Evolutionary conservation across 352 stramenopile species (phyloP), one percentile per base, ranked within the genome.

Genomic region (Pythium apleroticum): DNA sequence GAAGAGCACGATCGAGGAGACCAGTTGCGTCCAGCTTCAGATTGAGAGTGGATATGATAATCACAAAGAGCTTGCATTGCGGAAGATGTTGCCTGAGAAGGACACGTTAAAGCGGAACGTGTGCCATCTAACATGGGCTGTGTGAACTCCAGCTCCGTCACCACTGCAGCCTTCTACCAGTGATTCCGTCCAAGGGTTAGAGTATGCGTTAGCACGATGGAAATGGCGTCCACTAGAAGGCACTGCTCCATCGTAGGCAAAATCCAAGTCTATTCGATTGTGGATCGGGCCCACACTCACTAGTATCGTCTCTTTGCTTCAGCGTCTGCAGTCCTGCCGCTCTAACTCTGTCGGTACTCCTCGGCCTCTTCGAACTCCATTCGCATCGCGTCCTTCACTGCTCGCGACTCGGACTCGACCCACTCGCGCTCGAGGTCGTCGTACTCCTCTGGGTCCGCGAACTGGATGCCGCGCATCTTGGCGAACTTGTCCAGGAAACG

Each of bases 301-400:
- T 49, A 49, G 41, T 49, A 49, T 49, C 19, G 19, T 49, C 41
- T 49, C n/a, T 49, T 49, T 49, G 41, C 41, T 49, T 49, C 1
- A 19, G 41, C 25, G 41, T 49, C 41, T 22, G 19, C 41, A 25
- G 5, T 15, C 9, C 41, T 10, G 41, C 52, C 50, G 17, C 27
- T 68, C 71, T 82, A 90, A 73, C 82, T 86, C 66, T 91, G 78
- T 49, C 80, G 80, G 35, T 90, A 61, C 64, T 84, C 83, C 56
- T 92, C 80, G 41, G 87, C 80, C 54, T 94, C 85, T 63, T 94
- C 83, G 64, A 90, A 80, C 68, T 94, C 85, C 53, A 94, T 73
- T 60, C 85, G 85, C 85, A 94, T 92, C 35, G 81, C 85, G 52
- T 94, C 83, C 72, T 94, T 94, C 60, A 94, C 84, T 58, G 85